Evolutionary conservation across 2,329 filamentous ascomycete genomes (phyloP), one percentile per base, ranked within the genome.

Genomic region (Juglanconis oblonga): DNA sequence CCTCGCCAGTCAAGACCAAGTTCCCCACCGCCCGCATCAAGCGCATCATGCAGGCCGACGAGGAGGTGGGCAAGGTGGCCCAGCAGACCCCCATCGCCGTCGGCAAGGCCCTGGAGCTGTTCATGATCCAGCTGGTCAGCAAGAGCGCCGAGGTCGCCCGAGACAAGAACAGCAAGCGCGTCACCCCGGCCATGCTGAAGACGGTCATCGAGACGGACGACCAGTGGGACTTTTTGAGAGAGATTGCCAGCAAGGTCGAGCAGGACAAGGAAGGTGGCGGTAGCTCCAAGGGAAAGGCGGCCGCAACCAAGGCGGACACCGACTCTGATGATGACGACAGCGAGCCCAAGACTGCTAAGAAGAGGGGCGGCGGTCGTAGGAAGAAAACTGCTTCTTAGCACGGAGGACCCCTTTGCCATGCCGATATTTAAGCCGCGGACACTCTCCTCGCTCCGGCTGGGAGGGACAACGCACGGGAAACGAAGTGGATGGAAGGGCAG

Each of bases 21-120:
- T 99, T 99, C 70, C 95, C 95, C 1, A 96, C 96, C 36, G 95
- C 95, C 13, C 85, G 95, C 64, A 99, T 99, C 79, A 99, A 99
- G 81, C 87, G 95, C 55, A 98, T 99, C 70, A 98, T 99, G 95
- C 95, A 99, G 77, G 94, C 94, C 10, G 95, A 99, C 71, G 95
- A 99, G 71, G 95, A 99, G 73, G 93, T 99, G 0, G 95, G 95
- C 64, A 99, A 99, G 77, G 95, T 99, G 9, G 93, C 95, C 4
- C 95, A 99, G 75, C 95, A 98, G 63, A 97, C 95, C 0, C 94
- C 94, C 14, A 96, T 97, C 59, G 95, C 94, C 32, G 94, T 98
- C 49, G 91, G 91, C 67, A 97, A 97, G 79, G 95, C 95, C 14
- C 82, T 99, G 6, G 95, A 99, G 77, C 82, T 99, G 8, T 99